Evolutionary conservation across 1,139 yeast species (phyloP), one percentile per base, ranked within the genome.

Genomic region (Hansenula sp.): DNA sequence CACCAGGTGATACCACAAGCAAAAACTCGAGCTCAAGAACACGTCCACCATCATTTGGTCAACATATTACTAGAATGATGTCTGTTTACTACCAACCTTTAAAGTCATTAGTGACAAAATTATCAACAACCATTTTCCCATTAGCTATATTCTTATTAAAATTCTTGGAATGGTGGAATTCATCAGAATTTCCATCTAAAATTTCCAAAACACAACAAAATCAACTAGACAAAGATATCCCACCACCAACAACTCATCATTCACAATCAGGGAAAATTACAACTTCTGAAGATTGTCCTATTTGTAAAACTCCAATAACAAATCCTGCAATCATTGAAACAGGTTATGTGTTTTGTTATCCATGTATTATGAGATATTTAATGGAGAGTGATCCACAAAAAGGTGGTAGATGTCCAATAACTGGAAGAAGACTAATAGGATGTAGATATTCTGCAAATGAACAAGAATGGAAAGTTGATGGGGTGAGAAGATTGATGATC

Each of bases 121-220:
- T 70, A 2, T 64, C 75, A 22, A 61, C 68, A 2, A 62, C 64
- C 9, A 68, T 85, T 26, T 78, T 92, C 64, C 97, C 97, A 0
- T 73, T 85, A 0, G 87, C 95, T 3, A 84, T 92, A 44, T 90
- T 92, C 59, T 59, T 84, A 28, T 71, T 92, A 48, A 88, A 89
- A 62, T 88, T 92, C 52, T 71, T 89, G 39, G 97, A 92, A 60
- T 90, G 97, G 97, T 90, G 96, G 95, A 81, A 82, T 47, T 77
- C 86, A 34, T 80, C 90, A 16, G 88, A 85, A 47, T 75, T 88
- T 53, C 82, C 88, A 1, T 66, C 73, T 6, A 79, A 80, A 51
- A 62, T 87, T 36, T 66, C 78, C 11, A 76, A 75, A 49, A 74
- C 71, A 37, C 73, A 71, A 41, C 68, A 80, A 7, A 71, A 73